Base-by-base conservation (phyloP, 768 basidiomycete genomes). In the Hypsizygus marmoreus region DNA sequence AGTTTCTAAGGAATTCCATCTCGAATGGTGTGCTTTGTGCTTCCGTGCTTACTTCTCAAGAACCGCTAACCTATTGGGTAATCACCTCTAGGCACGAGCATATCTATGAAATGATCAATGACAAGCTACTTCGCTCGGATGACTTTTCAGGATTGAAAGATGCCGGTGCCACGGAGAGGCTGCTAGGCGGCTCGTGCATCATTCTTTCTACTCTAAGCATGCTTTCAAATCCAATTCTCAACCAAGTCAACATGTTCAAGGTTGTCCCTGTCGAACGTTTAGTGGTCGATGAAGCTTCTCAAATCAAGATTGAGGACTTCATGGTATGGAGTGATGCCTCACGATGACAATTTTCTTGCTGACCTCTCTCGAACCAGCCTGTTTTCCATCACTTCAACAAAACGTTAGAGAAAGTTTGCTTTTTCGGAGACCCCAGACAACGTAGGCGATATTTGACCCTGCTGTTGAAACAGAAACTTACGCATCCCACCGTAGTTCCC, bases 221-320 rank as follows among this genome's bases (percentile, higher is more conserved):
- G 71, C 64, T 81, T 6, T 77, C 75, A 4, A 76, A 76, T 30
- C 73, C 73, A 4, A 57, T 48, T 1, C 49, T 81, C n/a, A 55
- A 63, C 9, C 40, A 54, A 0, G 63, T 64, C 11, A 61, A 64
- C 2, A 43, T 73, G 6, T 73, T 71, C 51, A 33, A 57, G 0
- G 23, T 72, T 4, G 57, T 76, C 1, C 76, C 76, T 1, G 59
- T 78, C 16, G 68, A 65, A 19, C 61, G 66, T n/a, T 66, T 81
- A 2, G 66, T 81, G n/a, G 63, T 81, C n/a, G 79, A 81, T 44
- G 78, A 81, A 57, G 79, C 76, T 2, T 78, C 76, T 6, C 76
- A 78, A 41, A 77, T 80, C 16, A 70, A 73, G 19, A 57, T 69
- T 4, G 72, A 71, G 22, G 75, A 77, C 20, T 79, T 74, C 46